A percentile compares a stretch with the other conserved stretches of the same genome.
Conservation (phyloP, 1,139 yeast species). For the Casaregolazyma suthepensis region DNA sequence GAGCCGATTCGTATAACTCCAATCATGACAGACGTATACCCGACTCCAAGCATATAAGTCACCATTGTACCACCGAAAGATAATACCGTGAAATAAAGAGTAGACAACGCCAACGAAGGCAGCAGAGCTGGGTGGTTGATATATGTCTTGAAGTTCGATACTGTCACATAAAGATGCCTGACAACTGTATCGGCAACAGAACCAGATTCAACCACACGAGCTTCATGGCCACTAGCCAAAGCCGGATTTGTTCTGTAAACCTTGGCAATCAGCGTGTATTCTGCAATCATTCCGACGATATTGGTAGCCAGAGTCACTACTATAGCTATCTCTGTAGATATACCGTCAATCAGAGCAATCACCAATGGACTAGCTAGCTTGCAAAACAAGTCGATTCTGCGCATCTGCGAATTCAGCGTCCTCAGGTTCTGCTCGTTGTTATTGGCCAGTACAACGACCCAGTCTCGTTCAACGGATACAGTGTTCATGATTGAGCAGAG, state of each 20-base stretch:
- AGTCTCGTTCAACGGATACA: constrained; percentile 37
- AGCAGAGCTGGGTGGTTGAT: constrained; percentile 44
- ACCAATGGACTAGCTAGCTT: constrained; percentile 35
- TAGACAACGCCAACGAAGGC: constrained; percentile 38
- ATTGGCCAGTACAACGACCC: constrained; percentile 37
- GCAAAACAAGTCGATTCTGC: constrained; percentile 35
- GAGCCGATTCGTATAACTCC: constrained; percentile 31
- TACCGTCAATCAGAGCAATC: constrained; percentile 31
- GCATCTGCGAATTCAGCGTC: constrained; percentile 31
- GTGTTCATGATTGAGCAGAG: constrained; percentile 33
- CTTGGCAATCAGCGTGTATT: constrained; percentile 30
- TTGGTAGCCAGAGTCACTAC: constrained; percentile 27
- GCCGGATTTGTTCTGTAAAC: constrained; percentile 30
- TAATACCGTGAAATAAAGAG: constrained; percentile 33
- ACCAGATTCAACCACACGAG: background rate
- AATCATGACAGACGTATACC: constrained; percentile 27
- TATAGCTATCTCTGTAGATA: constrained; percentile 22
- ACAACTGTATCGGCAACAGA: background rate
- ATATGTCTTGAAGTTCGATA: background rate
- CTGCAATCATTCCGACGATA: constrained; percentile 28
- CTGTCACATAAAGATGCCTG: background rate
- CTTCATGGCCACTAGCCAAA: constrained; percentile 13
- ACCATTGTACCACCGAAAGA: constrained; percentile 35
- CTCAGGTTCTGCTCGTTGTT: constrained; percentile 24
- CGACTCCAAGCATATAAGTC: constrained; percentile 29